These are phyloP conservation scores for Amphibolis antarctica DNA, from an alignment of 106 monocot genomes.

Conservation along the genomic window DNA sequence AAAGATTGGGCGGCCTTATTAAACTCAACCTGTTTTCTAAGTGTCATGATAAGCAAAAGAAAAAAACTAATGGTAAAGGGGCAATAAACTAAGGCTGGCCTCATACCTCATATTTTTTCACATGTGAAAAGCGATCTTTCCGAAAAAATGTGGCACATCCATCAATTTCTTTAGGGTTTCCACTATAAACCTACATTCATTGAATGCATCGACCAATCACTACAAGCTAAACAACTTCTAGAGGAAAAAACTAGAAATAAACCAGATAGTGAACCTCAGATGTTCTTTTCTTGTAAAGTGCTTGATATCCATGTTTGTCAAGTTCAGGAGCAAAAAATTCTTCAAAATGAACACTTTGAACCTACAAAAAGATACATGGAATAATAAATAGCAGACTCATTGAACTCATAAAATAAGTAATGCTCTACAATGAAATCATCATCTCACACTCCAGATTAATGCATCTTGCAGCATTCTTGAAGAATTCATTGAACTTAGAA, in stretches of 20 bases:
- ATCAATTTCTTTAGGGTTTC: conserved; percentile 61
- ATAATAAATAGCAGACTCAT: background rate
- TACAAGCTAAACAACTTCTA: background rate
- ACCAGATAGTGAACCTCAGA: background rate
- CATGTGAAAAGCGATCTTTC: conserved; percentile 77
- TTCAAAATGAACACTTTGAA: conserved; percentile 77
- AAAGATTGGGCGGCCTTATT: conserved; percentile 97
- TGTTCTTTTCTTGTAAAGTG: conserved; percentile 74
- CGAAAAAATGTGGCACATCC: conserved; percentile 99
- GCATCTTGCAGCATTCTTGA: too few species aligned
- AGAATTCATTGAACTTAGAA: too few species aligned
- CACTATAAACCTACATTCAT: conserved; percentile 43
- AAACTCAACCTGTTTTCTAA: conserved; percentile 78
- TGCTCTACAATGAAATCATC: too few species aligned
- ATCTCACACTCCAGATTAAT: too few species aligned
- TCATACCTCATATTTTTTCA: conserved; percentile 98
- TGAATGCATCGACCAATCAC: background rate
- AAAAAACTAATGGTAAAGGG: background rate
- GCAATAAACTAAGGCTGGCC: background rate
- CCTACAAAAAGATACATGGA: conserved; percentile 21
- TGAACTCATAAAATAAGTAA: too few species aligned
- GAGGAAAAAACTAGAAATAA: too few species aligned
- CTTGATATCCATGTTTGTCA: conserved; percentile 83
- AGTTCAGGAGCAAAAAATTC: conserved; percentile 89
- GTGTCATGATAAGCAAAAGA: conserved; percentile 5